Evolutionary conservation across 1,284 basidiomycete genomes (phyloP).

Genomic region (Cryptococcus wingfieldii): DNA sequence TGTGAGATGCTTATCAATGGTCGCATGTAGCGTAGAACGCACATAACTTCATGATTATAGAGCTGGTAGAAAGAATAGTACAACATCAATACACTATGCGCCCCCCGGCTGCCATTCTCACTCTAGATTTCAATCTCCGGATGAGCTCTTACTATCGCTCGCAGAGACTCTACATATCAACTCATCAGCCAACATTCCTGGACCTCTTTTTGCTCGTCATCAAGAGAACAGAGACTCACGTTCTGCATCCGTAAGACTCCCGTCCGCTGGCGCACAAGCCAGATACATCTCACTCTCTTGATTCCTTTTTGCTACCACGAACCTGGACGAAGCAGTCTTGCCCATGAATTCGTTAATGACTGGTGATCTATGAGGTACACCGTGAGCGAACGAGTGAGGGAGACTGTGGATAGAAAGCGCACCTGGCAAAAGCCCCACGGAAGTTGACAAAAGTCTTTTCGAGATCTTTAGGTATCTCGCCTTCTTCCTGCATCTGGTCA

Average conservation of each 20-base stretch:
- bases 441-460: constrained; percentile 14
- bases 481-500: neutral
- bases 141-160: neutral
- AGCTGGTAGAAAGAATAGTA: too few species aligned
- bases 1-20: too few species aligned
- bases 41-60: too few species aligned
- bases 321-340: constrained; percentile 20
- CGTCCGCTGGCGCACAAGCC: constrained; percentile 29
- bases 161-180: neutral
- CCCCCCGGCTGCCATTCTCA: too few species aligned
- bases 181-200: neutral
- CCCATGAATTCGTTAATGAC: constrained; percentile 24
- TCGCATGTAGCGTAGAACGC: too few species aligned
- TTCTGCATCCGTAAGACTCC: constrained; percentile 41
- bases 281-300: constrained; percentile 24
- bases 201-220: neutral
- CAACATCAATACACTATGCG: too few species aligned
- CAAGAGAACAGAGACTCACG: constrained; percentile 13
- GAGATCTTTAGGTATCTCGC: constrained; percentile 11
- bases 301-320: constrained; percentile 22
- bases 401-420: neutral
- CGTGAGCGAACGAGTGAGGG: neutral
- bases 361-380: constrained; percentile 3
- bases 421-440: constrained; percentile 13
- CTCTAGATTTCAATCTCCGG: neutral